These are phyloP conservation scores for Candida sanyaensis DNA, from an alignment of 1,139 yeast genomes.

Conservation along the genomic window DNA sequence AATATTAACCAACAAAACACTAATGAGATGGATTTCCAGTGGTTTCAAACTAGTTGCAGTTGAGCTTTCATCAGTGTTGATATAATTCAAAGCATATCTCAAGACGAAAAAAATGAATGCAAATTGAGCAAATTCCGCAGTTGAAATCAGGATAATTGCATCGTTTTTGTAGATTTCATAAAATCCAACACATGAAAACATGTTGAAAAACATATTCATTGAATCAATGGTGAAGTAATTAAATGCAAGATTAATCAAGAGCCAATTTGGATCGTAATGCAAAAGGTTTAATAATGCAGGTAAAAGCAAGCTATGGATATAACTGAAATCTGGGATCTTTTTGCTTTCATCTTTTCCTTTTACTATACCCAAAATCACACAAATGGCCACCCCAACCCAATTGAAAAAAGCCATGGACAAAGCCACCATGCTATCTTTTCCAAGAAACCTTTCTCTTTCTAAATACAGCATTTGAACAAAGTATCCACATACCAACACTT, in stretches of 20 bases:
- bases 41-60: slow-evolving; percentile 25
- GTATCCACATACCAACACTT: slow-evolving; percentile 33
- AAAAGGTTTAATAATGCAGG: slow-evolving; percentile 30
- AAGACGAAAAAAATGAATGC: slow-evolving; percentile 27
- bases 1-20: slow-evolving; percentile 31
- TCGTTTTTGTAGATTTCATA: slow-evolving; percentile 32
- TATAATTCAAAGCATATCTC: slow-evolving; percentile 24
- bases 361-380: slow-evolving; percentile 30
- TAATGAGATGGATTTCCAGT: slow-evolving; percentile 40
- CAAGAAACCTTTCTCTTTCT: slow-evolving; percentile 17
- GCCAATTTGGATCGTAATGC: slow-evolving; percentile 22
- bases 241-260: slow-evolving; percentile 35
- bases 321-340: slow-evolving; percentile 41
- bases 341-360: slow-evolving; percentile 19
- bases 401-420: slow-evolving; percentile 36
- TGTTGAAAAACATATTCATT: slow-evolving; percentile 32
- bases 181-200: slow-evolving; percentile 31
- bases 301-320: slow-evolving; percentile 34
- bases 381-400: slow-evolving; percentile 33
- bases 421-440: slow-evolving; percentile 16
- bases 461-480: slow-evolving; percentile 33
- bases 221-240: slow-evolving; percentile 39
- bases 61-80: slow-evolving; percentile 27
- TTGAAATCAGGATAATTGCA: slow-evolving; percentile 15
- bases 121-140: slow-evolving; percentile 24